phyloP scores from a whole-genome alignment of 148 eudicot species.

The Salicornia ramosissima region DNA sequence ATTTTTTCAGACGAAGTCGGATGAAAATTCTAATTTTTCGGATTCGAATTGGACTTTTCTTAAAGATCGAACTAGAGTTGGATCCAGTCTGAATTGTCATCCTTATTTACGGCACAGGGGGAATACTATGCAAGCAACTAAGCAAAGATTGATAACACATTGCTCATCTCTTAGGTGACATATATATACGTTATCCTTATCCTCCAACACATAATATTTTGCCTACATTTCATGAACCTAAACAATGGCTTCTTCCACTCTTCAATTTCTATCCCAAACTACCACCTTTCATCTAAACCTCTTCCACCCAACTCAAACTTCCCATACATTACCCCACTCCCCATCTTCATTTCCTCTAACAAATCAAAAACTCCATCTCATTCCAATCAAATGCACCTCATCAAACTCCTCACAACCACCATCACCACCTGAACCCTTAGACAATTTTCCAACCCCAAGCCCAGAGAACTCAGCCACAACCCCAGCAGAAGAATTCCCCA shows the following conservation, averaged over 20 bases:
- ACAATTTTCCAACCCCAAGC: constrained; percentile 36
- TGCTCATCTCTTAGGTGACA: too few relatives aligned
- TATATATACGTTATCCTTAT: constrained; percentile 8
- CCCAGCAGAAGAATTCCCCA: constrained; percentile 55
- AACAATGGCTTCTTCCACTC: constrained; percentile 25
- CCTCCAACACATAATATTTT: background rate
- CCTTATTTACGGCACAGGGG: too few relatives aligned
- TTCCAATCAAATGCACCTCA: constrained; percentile 24
- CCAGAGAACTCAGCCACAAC: constrained; percentile 40
- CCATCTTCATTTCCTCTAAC: constrained; percentile 5
- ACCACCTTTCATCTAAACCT: constrained; percentile 16
- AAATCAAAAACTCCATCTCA: constrained; percentile 10
- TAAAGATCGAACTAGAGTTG: too few relatives aligned
- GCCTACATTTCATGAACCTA: background rate
- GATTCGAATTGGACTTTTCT: too few relatives aligned
- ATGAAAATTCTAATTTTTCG: too few relatives aligned
- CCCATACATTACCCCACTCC: background rate
- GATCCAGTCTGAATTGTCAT: too few relatives aligned
- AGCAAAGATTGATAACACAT: too few relatives aligned
- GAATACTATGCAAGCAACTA: too few relatives aligned
- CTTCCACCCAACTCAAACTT: constrained; percentile 6
- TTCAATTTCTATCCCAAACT: constrained; percentile 22
- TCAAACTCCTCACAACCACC: constrained; percentile 12
- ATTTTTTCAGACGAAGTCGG: too few relatives aligned
- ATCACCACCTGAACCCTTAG: constrained; percentile 14